These are phyloP conservation scores for Fomes fomentarius DNA, from an alignment of 1,284 basidiomycete genomes.

Conservation along the genomic window DNA sequence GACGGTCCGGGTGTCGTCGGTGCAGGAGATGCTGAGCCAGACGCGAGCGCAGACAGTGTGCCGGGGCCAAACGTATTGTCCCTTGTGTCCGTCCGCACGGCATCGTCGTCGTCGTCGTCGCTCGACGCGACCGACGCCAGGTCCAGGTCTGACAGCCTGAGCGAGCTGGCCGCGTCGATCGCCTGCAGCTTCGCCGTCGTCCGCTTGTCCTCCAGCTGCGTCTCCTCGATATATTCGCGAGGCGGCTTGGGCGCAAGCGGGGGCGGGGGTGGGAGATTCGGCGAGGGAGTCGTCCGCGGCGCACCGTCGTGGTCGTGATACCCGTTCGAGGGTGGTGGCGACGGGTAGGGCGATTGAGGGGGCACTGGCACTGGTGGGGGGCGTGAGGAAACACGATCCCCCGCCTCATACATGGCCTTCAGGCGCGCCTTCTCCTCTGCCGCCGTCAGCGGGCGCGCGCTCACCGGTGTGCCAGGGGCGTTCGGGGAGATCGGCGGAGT, in stretches of 20 bases:
- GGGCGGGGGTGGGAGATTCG: slow-evolving; percentile 47
- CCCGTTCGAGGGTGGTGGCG: slow-evolving; percentile 23
- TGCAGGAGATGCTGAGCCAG: neutral
- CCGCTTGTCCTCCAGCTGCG: slow-evolving; percentile 68
- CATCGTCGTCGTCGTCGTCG: slow-evolving; percentile 4
- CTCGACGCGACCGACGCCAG: slow-evolving; percentile 11
- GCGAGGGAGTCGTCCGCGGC: slow-evolving; percentile 6
- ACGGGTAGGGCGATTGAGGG: slow-evolving; percentile 17
- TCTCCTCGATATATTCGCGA: slow-evolving; percentile 76
- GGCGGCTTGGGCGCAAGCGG: slow-evolving; percentile 76
- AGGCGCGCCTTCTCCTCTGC: slow-evolving; percentile 78
- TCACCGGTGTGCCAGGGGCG: slow-evolving; percentile 26
- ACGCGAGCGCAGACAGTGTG: slow-evolving; percentile 5
- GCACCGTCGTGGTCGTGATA: slow-evolving; percentile 6
- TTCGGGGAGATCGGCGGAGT: slow-evolving; percentile 29
- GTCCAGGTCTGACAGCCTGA: slow-evolving; percentile 8
- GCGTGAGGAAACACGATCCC: slow-evolving; percentile 38
- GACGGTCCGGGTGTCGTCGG: neutral
- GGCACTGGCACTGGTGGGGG: slow-evolving; percentile 9
- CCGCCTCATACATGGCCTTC: slow-evolving; percentile 61
- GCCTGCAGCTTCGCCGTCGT: slow-evolving; percentile 34
- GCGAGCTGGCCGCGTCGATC: slow-evolving; percentile 27
- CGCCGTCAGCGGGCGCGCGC: slow-evolving; percentile 57
- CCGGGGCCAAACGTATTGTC: slow-evolving; percentile 21
- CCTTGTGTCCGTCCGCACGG: slow-evolving; percentile 1